Percentiles rank a stretch among this genome's conserved stretches.
Conservation (phyloP, 1,139 yeast species). For the Arxiozyma bovina region DNA sequence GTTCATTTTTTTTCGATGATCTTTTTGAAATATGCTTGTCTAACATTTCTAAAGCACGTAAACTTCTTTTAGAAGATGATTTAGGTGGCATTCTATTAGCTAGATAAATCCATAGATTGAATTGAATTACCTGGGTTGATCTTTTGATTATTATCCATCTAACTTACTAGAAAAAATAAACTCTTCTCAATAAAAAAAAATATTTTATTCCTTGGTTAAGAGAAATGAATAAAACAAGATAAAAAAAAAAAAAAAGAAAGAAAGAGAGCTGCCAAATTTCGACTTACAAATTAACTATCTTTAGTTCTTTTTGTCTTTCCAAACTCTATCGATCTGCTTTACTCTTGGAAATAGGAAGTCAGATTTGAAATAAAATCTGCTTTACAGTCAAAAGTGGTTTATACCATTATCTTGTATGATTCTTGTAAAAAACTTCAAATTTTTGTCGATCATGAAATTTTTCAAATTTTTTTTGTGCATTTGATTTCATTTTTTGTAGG, state of each 20-base stretch:
- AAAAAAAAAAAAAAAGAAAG: no score
- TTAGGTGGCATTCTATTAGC: neutral
- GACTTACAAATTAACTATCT: no score
- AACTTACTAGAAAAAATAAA: neutral
- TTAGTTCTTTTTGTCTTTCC: no score
- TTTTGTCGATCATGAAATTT: neutral
- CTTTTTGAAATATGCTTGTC: conserved; percentile 14
- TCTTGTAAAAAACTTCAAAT: neutral
- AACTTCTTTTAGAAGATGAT: neutral
- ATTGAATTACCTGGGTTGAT: neutral
- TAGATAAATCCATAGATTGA: neutral
- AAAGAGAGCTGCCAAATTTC: no score
- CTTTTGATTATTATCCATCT: neutral
- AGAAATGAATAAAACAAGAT: no score
- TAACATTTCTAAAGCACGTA: conserved; percentile 19
- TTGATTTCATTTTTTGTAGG: neutral
- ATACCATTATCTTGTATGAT: no score
- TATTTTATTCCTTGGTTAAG: no score
- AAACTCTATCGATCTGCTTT: no score
- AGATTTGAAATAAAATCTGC: no score
- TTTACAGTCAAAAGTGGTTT: no score
- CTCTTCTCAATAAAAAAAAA: neutral
- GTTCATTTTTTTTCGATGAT: conserved; percentile 8
- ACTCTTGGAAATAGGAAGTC: no score
- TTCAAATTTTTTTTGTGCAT: neutral